Evolutionary conservation across 2,329 filamentous ascomycete species (phyloP), one percentile per base, ranked within the genome.

Genomic region (Neobulgaria alba): DNA sequence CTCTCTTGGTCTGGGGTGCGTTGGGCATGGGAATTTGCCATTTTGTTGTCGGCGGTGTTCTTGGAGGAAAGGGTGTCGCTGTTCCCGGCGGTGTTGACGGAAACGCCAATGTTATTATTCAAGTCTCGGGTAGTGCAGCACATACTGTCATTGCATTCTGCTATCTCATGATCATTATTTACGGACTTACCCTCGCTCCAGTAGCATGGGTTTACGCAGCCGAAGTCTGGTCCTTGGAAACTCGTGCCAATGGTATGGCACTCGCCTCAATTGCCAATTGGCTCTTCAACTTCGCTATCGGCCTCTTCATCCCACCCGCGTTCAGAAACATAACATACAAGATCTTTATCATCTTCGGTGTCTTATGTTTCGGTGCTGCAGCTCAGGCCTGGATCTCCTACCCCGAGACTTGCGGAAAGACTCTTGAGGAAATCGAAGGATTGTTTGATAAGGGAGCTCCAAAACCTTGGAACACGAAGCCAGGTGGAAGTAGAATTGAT

Each of bases 151-250:
- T 82, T 47, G 73, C 74, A 16, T 79, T 80, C 51, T 76, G 69
- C 35, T 82, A 79, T 56, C 66, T 82, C 15, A 67, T 81, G 42
- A 74, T 80, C 54, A 67, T 79, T 50, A 66, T 77, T 48, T 81
- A 81, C 55, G 71, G 73, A 2, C 64, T 79, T 16, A 80, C 76
- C 0, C 67, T 77, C n/a, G 77, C 75, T 0, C 75, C 76, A 1
- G 72, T 79, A 4, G 73, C 70, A 40, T 81, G 77, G 77, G 69
- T 81, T 32, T 82, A 82, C 50, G 72, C 73, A 0, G 73, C 75
- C 14, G 79, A 82, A 58, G 72, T 79, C 2, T 80, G 73, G 71
- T 75, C 73, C 0, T 64, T 79, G 2, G 72, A 75, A 44, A 76
- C 73, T 0, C 69, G 77, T 23, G 75, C 75, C 2, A 72, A 67